These are phyloP conservation scores for Protomyces inouyei DNA, from an alignment of 1,139 yeast genomes.

Conservation along the genomic window DNA sequence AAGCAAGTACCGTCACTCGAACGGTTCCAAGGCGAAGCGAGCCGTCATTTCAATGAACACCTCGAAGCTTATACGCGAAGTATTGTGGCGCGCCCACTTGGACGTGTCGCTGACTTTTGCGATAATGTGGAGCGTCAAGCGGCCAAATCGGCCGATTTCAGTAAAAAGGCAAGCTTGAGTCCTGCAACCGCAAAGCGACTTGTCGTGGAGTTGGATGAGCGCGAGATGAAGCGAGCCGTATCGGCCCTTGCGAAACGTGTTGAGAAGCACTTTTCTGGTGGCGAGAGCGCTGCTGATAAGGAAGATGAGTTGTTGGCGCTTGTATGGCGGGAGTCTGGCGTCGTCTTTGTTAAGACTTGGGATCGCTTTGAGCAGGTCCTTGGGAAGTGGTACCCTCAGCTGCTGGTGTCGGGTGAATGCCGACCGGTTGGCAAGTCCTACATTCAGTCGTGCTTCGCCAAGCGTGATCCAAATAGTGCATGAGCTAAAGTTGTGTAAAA, in stretches of 20 bases:
- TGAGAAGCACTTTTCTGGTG: conserved; percentile 53
- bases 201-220: conserved; percentile 52
- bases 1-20: conserved; percentile 37
- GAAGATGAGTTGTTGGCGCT: background rate
- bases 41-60: conserved; percentile 45
- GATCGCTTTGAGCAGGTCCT: background rate
- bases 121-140: conserved; percentile 54
- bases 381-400: background rate
- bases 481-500: too few species aligned
- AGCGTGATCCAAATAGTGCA: background rate
- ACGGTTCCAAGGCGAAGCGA: conserved; percentile 40
- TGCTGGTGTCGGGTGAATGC: background rate
- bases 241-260: conserved; percentile 55
- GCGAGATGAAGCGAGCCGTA: conserved; percentile 56
- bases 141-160: conserved; percentile 44
- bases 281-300: conserved; percentile 33
- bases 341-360: background rate
- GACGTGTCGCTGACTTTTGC: conserved; percentile 61
- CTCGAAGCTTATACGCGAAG: conserved; percentile 49
- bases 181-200: conserved; percentile 56
- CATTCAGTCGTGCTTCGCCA: background rate
- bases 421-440: background rate
- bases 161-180: conserved; percentile 61
- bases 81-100: conserved; percentile 56
- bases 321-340: background rate